Conservation (phyloP, 768 basidiomycete species). For the Lentinula lateritia region DNA sequence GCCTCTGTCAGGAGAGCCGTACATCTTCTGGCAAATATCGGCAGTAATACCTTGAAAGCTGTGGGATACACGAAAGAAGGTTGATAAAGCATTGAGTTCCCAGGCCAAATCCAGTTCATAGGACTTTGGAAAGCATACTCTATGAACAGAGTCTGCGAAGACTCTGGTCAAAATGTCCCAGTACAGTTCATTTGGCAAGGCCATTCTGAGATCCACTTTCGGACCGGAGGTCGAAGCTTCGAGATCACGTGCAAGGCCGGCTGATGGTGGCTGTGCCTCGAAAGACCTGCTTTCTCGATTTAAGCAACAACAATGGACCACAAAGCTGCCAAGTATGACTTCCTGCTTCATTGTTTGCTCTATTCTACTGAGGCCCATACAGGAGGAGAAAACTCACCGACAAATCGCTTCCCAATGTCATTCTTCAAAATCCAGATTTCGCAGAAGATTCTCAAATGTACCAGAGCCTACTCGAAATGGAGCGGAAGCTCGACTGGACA, state of each 20-base stretch:
- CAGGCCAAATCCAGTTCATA: background rate
- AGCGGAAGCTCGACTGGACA: constrained; percentile 92
- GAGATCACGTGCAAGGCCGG: background rate
- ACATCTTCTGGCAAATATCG: background rate
- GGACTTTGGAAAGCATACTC: background rate
- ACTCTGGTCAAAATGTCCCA: background rate
- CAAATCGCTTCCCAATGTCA: constrained; percentile 70
- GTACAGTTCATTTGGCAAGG: background rate
- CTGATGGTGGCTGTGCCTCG: background rate
- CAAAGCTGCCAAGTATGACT: background rate
- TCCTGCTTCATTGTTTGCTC: background rate
- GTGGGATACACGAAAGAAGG: background rate
- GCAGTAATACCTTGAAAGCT: background rate
- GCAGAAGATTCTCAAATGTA: constrained; percentile 84
- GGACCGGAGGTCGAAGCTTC: too few species aligned
- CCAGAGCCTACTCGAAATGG: constrained; percentile 80
- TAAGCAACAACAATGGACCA: background rate
- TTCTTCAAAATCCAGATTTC: constrained; percentile 70
- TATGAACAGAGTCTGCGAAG: background rate
- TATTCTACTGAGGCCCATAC: background rate
- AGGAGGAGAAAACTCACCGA: constrained; percentile 80
- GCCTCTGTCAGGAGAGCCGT: background rate
- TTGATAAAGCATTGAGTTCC: background rate
- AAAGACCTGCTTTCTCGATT: background rate
- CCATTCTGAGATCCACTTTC: too few species aligned